Conservation (phyloP, 352 stramenopile genomes). For the Pythium angustatum region DNA sequence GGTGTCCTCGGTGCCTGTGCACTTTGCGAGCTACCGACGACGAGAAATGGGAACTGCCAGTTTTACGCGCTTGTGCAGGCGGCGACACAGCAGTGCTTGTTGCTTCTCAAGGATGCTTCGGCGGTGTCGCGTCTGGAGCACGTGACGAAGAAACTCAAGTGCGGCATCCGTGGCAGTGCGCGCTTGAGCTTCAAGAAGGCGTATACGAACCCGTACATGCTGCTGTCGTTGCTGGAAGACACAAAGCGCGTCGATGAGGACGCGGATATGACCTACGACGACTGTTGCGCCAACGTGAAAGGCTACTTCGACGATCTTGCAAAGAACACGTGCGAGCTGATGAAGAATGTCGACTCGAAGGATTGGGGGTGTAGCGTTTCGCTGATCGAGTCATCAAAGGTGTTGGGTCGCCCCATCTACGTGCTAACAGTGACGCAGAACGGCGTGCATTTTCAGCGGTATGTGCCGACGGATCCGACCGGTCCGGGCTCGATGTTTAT, state of each 20-base stretch:
- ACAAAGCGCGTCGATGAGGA: background rate
- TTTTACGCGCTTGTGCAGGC: background rate
- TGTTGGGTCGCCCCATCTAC: background rate
- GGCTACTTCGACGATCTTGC: background rate
- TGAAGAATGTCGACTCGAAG: background rate
- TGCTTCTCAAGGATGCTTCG: background rate
- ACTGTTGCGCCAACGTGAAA: background rate
- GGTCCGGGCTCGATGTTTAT: constrained; percentile 1
- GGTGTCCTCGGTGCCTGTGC: background rate
- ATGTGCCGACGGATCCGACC: background rate
- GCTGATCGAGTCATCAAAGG: background rate
- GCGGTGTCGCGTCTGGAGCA: background rate
- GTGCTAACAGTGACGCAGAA: background rate
- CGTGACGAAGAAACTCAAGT: background rate
- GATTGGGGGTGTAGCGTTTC: background rate
- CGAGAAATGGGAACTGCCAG: background rate
- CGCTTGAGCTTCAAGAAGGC: background rate
- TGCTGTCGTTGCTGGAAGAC: background rate
- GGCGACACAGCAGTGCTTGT: background rate
- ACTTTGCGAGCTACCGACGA: background rate
- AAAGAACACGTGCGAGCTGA: background rate
- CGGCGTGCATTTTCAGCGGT: background rate
- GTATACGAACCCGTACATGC: background rate
- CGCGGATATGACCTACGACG: background rate
- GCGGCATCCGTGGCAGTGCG: background rate